Percentiles rank a stretch among this genome's conserved stretches.
phyloP scores from a whole-genome alignment of 108 stramenopile species.

The Cyclotella atomus region DNA sequence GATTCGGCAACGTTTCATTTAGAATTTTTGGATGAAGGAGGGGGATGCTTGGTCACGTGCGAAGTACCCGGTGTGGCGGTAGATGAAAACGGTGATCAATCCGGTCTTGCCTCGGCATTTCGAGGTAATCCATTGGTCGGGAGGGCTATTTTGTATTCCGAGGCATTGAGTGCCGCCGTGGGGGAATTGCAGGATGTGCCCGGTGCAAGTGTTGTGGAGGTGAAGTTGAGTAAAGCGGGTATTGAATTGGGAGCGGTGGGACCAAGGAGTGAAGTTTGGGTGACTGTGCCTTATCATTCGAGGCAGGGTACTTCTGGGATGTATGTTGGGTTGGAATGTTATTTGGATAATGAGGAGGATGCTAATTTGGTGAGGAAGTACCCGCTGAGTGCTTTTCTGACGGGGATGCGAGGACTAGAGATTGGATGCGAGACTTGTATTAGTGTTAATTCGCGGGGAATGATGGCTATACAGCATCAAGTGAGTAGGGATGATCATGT shows the following conservation, averaged over 20 bases:
- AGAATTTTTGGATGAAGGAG: conserved; percentile 58
- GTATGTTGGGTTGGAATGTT: conserved; percentile 52
- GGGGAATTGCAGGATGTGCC: conserved; percentile 57
- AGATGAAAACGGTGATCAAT: conserved; percentile 42
- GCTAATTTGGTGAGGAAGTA: conserved; percentile 27
- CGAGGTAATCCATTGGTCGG: conserved; percentile 57
- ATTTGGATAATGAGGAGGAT: not conserved
- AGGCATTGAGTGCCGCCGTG: conserved; percentile 50
- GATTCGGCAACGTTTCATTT: conserved; percentile 59
- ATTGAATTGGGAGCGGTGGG: conserved; percentile 64
- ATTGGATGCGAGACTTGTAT: conserved; percentile 72
- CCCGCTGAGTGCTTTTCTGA: conserved; percentile 50
- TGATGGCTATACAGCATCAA: conserved; percentile 84
- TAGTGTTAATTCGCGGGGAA: conserved; percentile 67
- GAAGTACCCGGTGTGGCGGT: conserved; percentile 57
- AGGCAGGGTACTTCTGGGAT: conserved; percentile 18
- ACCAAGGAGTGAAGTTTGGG: conserved; percentile 42
- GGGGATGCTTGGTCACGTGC: conserved; percentile 46
- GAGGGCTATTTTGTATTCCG: conserved; percentile 60
- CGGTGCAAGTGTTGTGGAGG: conserved; percentile 53
- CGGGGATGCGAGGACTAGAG: conserved; percentile 68
- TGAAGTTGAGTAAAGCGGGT: conserved; percentile 42
- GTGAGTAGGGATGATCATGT: conserved; percentile 34
- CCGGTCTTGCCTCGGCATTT: conserved; percentile 62
- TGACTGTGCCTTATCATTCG: conserved; percentile 50